Base-by-base conservation (phyloP, 352 stramenopile species). In the Phytophthora europaea region DNA sequence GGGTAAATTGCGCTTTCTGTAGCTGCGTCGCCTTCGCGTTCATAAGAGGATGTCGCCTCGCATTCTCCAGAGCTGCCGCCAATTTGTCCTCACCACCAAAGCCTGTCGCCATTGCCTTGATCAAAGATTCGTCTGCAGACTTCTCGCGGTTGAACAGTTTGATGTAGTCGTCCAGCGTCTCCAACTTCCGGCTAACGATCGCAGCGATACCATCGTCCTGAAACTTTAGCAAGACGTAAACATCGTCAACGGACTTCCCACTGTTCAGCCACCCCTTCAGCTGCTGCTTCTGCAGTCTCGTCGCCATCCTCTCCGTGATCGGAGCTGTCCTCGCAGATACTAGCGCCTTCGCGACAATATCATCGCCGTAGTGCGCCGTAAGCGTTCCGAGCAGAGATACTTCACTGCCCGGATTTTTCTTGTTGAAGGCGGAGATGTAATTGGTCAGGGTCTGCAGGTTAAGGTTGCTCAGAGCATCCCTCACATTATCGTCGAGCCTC, bases 91-190 rank as follows among this genome's bases (percentile, higher is more conserved):
- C 55, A n/a, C n/a, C n/a, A n/a, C n/a, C n/a, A n/a, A n/a, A n/a
- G n/a, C n/a, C n/a, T n/a, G n/a, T n/a, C n/a, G 23, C 47, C 12
- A 61, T 34, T n/a, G 33, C 28, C 7, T 18, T 34, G n/a, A 50
- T 10, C 34, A 61, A 6, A 34, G 33, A 22, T 61, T 16, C 38
- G 0, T 61, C 33, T n/a, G 13, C 47, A 26, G n/a, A 50, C 12
- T 61, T 61, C 4, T 61, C 13, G 16, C 12, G n/a, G 12, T 61
- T 61, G 20, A 61, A 31, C 18, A 61, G n/a, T 20, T 48, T 61
- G 20, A 34, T 13, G 33, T 61, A 61, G n/a, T 36, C n/a, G 2
- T 36, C 33, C 55, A 61, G 15, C n/a, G 47, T 12, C 55, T 61
- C 33, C 18, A 61, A 50, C 20, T 61, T 61, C 13, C 33, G 8